Percentiles rank a stretch among this genome's conserved stretches.
These are phyloP conservation scores for Lavandula angustifolia DNA, from an alignment of 257 asterid species.

Conservation along the genomic window DNA sequence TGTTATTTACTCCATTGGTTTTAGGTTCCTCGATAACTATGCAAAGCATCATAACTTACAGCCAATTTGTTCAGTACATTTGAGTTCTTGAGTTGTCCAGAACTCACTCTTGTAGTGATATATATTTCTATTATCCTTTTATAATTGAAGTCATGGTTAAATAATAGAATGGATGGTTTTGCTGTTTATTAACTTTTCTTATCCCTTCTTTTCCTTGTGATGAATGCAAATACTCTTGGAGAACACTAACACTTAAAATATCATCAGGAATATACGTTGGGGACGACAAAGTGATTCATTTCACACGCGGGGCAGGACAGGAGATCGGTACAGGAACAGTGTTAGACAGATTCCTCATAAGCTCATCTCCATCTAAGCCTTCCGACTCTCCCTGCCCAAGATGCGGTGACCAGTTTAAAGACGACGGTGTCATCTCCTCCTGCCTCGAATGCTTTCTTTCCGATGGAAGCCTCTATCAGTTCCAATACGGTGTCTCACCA, in stretches of 20 bases:
- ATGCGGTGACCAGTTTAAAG: slow-evolving; percentile 68
- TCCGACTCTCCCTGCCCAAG: slow-evolving; percentile 62
- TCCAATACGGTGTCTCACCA: slow-evolving; percentile 60
- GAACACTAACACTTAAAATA: slow-evolving; percentile 16
- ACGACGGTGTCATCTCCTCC: slow-evolving; percentile 74
- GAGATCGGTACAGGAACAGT: slow-evolving; percentile 86
- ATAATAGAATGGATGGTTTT: neutral
- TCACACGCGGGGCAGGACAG: slow-evolving; percentile 82
- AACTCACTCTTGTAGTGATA: neutral
- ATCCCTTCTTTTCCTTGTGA: slow-evolving; percentile 7
- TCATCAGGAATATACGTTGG: slow-evolving; percentile 78
- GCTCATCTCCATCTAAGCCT: slow-evolving; percentile 64
- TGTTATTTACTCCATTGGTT: neutral
- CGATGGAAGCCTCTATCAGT: slow-evolving; percentile 64
- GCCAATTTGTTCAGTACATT: neutral
- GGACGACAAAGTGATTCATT: slow-evolving; percentile 73
- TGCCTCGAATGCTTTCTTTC: slow-evolving; percentile 87
- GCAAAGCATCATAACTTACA: slow-evolving; percentile 1
- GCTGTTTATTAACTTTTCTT: neutral
- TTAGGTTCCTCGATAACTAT: neutral
- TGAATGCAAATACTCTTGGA: neutral
- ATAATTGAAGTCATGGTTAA: neutral
- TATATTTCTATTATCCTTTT: neutral
- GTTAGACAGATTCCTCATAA: slow-evolving; percentile 58
- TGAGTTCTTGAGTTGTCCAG: neutral